Evolutionary conservation across 495 filamentous ascomycete species (phyloP), one percentile per base, ranked within the genome.

Genomic region (Trichocladium antarcticum): DNA sequence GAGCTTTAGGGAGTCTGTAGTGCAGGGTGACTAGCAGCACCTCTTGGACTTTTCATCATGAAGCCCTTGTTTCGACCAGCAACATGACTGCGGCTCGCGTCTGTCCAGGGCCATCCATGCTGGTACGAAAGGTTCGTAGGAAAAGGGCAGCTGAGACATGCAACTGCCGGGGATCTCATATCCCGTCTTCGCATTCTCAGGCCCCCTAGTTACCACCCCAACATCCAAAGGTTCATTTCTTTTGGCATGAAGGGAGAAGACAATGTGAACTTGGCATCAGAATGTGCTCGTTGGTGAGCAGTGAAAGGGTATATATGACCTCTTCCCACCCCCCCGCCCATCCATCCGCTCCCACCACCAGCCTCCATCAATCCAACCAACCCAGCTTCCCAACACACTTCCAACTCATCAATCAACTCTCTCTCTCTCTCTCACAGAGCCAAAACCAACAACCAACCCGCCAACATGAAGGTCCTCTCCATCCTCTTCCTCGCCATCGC

Each of bases 391-490:
- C 4, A 42, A 42, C 10, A 14, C 27, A 44, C 12, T 20, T 6
- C 36, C n/a, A 37, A 6, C 3, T 2, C 10, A 27, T 32, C 29
- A 19, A 41, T n/a, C 28, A 34, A 27, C 5, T n/a, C 12, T 45
- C 3, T 21, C 15, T 6, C n/a, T n/a, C n/a, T n/a, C n/a, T n/a
- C n/a, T n/a, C n/a, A n/a, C n/a, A n/a, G n/a, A n/a, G n/a, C n/a
- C n/a, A n/a, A n/a, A n/a, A n/a, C n/a, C 19, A 46, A 8, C 9
- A 14, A 16, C 15, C 31, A 5, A 14, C 11, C 15, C 31, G 3
- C 32, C 51, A 54, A 40, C 8, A 64, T 62, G 58, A 62, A 60
- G 58, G 24, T 55, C 50, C 3, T 57, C 45, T 20, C 42, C 42
- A 3, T 57, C 53, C 47, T 54, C 51, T 38, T 54, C 49, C 32